Percentiles rank a stretch among this genome's conserved stretches.
Conservation (phyloP, 306 rosid genomes). For the Quercus engelmannii region DNA sequence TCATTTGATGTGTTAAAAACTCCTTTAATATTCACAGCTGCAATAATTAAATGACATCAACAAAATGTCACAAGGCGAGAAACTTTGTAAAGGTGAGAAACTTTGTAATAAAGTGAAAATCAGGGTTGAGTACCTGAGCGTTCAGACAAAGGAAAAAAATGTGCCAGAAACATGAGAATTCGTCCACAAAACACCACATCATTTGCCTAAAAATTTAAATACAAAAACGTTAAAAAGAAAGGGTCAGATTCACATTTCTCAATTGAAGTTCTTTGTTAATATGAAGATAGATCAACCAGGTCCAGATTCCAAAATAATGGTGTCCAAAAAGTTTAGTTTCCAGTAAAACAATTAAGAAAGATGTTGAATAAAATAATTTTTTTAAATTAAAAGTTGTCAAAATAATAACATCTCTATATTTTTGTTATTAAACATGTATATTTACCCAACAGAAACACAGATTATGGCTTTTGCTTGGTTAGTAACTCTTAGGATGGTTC, state of each 20-base stretch:
- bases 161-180: slow-evolving; percentile 95
- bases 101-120: slow-evolving; percentile 15
- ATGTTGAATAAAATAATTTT: not conserved
- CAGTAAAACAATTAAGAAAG: not conserved
- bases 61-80: slow-evolving; percentile 12
- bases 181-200: slow-evolving; percentile 98
- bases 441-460: not conserved
- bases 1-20: slow-evolving; percentile 96
- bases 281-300: not conserved
- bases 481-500: not conserved
- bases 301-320: not conserved
- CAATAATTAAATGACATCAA: slow-evolving; percentile 27
- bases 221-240: slow-evolving; percentile 7
- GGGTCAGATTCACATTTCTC: not conserved
- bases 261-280: not conserved
- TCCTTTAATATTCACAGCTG: slow-evolving; percentile 96
- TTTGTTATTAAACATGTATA: not conserved
- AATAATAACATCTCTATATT: not conserved
- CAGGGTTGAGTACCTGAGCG: slow-evolving; percentile 62
- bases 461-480: not conserved
- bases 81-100: slow-evolving; percentile 12
- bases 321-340: not conserved
- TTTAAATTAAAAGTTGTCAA: not conserved
- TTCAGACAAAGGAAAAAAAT: slow-evolving; percentile 92
- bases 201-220: slow-evolving; percentile 57